Base-by-base conservation (phyloP, 495 filamentous ascomycete species). In the Neurospora sp. region DNA sequence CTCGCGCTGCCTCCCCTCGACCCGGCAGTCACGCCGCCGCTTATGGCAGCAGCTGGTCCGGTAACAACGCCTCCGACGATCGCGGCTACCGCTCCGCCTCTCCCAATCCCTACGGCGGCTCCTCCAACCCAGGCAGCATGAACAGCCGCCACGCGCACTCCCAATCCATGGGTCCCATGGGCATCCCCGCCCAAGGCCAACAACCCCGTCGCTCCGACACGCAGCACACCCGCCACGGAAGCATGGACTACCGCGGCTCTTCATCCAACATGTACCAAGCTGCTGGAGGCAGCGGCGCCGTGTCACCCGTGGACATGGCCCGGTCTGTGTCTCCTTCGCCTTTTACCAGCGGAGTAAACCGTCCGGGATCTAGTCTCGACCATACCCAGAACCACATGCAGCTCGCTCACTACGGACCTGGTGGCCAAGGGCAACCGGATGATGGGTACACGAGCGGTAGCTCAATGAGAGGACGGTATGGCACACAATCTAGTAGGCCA, bases 321-420 rank as follows among this genome's bases (percentile, higher is more conserved):
- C 89, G 72, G 78, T 86, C 65, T 83, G 91, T 70, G 87, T 88
- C 45, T 83, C 83, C 20, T 89, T 89, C 76, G 85, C 88, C 72
- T 65, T 84, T 65, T 7, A 65, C 53, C 53, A 65, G 53, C 53
- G 53, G 53, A 35, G 53, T 65, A 3, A 65, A 65, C 53, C 53
- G 53, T 1, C 53, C 53, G 31, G 53, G 53, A 65, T 65, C 53
- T 35, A 65, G 53, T 35, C 53, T 65, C 27, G 53, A 65, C 27
- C 53, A 65, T 7, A 65, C 53, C 0, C 53, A 65, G 22, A 65
- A 65, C 27, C 53, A 65, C 7, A 65, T 65, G 53, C 53, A 65
- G 31, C 14, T 65, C 27, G 53, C 53, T 18, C 53, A 65, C 3
- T 65, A 65, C 14, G 53, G 53, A 65, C 53, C 48, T 27, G 48